These are phyloP conservation scores for Vicia faba DNA, from an alignment of 306 rosid species.

Conservation along the genomic window DNA sequence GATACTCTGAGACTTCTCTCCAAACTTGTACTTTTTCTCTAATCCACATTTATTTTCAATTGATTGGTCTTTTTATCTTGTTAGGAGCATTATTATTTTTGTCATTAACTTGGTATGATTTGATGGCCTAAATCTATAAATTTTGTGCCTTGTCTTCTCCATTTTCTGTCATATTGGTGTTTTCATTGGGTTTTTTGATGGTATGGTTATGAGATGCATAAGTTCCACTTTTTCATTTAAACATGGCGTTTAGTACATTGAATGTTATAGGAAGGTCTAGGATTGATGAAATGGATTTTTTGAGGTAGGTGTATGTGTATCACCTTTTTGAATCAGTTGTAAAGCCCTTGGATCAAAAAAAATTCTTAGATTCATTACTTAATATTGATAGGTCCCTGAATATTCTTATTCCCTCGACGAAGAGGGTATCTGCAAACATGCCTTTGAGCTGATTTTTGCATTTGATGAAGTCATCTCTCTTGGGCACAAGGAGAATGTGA, in stretches of 20 bases:
- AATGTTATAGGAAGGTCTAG: constrained; percentile 8
- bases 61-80: constrained; percentile 26
- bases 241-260: constrained; percentile 15
- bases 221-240: constrained; percentile 2
- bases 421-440: constrained; percentile 84
- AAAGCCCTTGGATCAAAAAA: neutral
- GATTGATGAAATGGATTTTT: constrained; percentile 17
- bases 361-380: constrained; percentile 52
- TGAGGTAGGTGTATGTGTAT: constrained; percentile 8
- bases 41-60: no score
- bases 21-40: constrained; percentile 82
- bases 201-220: constrained; percentile 8
- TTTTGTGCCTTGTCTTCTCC: constrained; percentile 13
- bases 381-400: constrained; percentile 81
- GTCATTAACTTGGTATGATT: constrained; percentile 8
- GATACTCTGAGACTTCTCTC: constrained; percentile 91
- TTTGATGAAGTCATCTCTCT: constrained; percentile 95
- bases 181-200: constrained; percentile 29
- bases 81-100: constrained; percentile 22
- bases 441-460: constrained; percentile 92
- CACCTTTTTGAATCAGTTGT: neutral
- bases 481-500: constrained; percentile 91
- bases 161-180: constrained; percentile 18
- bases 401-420: constrained; percentile 86
- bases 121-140: constrained; percentile 21